phyloP scores from a whole-genome alignment of 306 rosid species.

The Dalbergia oliveri region DNA sequence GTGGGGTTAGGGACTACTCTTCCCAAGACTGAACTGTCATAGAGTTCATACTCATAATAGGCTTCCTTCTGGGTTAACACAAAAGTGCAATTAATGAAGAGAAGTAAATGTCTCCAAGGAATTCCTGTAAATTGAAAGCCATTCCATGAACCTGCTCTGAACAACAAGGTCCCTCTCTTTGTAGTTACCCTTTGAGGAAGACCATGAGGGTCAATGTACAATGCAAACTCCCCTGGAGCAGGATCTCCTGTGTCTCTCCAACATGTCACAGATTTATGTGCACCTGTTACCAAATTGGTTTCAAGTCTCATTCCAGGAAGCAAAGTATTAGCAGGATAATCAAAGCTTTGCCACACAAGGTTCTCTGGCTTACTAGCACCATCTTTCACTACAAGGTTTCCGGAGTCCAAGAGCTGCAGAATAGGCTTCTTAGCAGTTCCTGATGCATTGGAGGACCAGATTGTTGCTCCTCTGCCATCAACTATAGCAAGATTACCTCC shows the following conservation, averaged over 20 bases:
- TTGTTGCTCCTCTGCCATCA: background rate
- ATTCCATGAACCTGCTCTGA: constrained; percentile 46
- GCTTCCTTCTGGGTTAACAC: constrained; percentile 2
- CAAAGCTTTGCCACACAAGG: constrained; percentile 58
- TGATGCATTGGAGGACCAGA: constrained; percentile 44
- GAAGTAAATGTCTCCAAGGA: background rate
- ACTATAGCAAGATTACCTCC: constrained; percentile 35
- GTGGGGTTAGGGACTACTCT: background rate
- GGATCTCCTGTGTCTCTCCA: too few species aligned
- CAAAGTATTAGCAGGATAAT: constrained; percentile 45
- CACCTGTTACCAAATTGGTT: background rate
- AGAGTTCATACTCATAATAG: background rate
- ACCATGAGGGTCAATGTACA: constrained; percentile 41
- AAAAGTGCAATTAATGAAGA: background rate
- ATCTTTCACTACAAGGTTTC: constrained; percentile 53
- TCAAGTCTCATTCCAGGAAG: constrained; percentile 36
- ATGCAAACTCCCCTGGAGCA: background rate
- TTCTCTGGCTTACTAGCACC: background rate
- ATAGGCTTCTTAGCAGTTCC: constrained; percentile 27
- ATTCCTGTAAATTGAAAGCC: constrained; percentile 7
- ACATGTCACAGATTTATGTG: too few species aligned
- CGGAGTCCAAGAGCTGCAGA: constrained; percentile 48
- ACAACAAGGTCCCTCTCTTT: background rate
- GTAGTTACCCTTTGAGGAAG: constrained; percentile 35
- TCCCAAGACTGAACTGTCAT: background rate